phyloP scores from a whole-genome alignment of 192 early-diverging fungal genomes.

The Linnemannia exigua region DNA sequence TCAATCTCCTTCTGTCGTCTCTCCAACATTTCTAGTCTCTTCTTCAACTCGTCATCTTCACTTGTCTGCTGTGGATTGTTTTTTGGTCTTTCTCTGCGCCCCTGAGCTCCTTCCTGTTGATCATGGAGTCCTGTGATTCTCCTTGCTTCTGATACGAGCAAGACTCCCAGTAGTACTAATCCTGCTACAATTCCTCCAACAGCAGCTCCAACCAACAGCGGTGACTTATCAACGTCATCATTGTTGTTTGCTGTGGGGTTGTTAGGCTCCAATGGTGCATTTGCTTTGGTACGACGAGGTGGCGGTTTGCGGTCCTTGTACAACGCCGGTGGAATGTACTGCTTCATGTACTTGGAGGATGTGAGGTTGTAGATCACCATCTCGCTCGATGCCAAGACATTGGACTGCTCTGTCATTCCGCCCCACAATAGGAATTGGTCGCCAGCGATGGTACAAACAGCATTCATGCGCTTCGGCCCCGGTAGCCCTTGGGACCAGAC shows the following conservation, averaged over 20 bases:
- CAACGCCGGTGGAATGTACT: slow-evolving; percentile 23
- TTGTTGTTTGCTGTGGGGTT: too few relatives aligned
- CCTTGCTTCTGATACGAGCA: too few relatives aligned
- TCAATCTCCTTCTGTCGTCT: background rate
- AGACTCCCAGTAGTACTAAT: background rate
- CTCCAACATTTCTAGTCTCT: background rate
- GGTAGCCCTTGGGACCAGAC: slow-evolving; percentile 17
- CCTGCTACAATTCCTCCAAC: background rate
- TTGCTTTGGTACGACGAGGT: too few relatives aligned
- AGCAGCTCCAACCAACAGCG: background rate
- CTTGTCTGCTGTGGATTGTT: background rate
- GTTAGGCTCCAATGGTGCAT: too few relatives aligned
- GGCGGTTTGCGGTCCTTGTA: too few relatives aligned
- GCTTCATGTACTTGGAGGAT: background rate
- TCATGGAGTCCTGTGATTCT: too few relatives aligned
- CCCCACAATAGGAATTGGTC: slow-evolving; percentile 46
- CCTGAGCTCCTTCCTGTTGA: background rate
- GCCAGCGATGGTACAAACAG: slow-evolving; percentile 33
- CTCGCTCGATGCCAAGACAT: background rate
- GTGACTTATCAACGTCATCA: too few relatives aligned
- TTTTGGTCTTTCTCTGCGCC: background rate
- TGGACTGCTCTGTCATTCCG: background rate
- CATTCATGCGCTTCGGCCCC: slow-evolving; percentile 17
- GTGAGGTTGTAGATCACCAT: slow-evolving; percentile 32
- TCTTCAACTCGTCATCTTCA: background rate